Evolutionary conservation across 208 protist species (phyloP), one percentile per base, ranked within the genome.

Genomic region (Leptomonas pyrrhocoris): DNA sequence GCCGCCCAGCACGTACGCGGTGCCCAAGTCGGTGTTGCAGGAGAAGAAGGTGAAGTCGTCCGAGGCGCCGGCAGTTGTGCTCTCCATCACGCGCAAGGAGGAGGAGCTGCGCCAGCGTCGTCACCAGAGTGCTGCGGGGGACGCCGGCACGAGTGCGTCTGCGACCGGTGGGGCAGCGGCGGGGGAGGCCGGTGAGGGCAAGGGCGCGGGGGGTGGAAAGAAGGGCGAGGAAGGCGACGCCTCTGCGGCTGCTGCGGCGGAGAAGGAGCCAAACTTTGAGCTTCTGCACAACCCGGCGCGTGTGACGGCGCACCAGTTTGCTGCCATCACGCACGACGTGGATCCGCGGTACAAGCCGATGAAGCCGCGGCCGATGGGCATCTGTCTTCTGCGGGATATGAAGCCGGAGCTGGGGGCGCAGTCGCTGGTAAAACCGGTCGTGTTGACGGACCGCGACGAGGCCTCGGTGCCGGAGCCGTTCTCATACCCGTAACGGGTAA

Each of bases 1-100:
- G 0, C 76, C 88, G 46, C 94, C 98, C 30, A 98, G 96, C 58
- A 66, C 87, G n/a, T 99, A 98, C 85, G 97, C 89, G 1, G 61
- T 90, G 48, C 92, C 92, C 28, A 90, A 88, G 79, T 94, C 89
- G 43, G 81, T 94, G 25, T 73, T 88, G 48, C 86, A 93, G 68
- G 89, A 92, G 81, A 94, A 94, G 88, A 94, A 90, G 77, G 78
- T 85, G 11, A 94, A 92, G 74, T 64, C 85, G 38, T 72, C 87
- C 0, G 81, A 80, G 2, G 70, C 79, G 23, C 67, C 83, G 61
- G 87, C 85, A 23, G 92, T 94, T 23, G 84, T 96, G 68, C 83
- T 96, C 36, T 96, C 92, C 57, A 96, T 85, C 6, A 96, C 92
- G 36, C 81, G 84, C 46, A 93, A 94, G 73, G 89, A 96, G 65